A percentile compares a stretch with the other conserved stretches of the same genome.
phyloP scores from a whole-genome alignment of 352 stramenopile species.

The Thraustochytrium sp. region DNA sequence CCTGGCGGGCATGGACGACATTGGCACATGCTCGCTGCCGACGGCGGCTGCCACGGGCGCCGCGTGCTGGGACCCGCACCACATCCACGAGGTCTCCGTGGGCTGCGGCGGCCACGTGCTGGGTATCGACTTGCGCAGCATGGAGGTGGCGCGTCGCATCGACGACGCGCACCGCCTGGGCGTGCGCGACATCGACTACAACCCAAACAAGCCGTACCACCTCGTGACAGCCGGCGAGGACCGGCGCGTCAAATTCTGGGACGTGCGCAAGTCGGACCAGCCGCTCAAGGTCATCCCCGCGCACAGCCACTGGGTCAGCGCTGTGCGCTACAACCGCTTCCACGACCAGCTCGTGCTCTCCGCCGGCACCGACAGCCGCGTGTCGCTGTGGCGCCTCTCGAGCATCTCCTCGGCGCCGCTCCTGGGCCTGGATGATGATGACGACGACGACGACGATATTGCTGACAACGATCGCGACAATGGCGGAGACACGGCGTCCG shows the following conservation, averaged over 20 bases:
- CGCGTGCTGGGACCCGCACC: constrained; percentile 7
- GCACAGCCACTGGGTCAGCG: constrained; percentile 85
- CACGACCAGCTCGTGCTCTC: constrained; percentile 94
- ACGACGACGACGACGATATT: constrained; percentile 54
- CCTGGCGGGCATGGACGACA: constrained; percentile 9
- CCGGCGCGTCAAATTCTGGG: constrained; percentile 94
- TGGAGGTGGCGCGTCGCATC: neutral
- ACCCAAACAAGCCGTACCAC: constrained; percentile 91
- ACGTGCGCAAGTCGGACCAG: constrained; percentile 71
- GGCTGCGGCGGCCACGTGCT: neutral
- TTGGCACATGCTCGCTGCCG: neutral
- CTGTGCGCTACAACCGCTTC: constrained; percentile 91
- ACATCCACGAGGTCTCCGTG: constrained; percentile 14
- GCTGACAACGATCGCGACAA: constrained; percentile 54
- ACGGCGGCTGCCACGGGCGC: neutral
- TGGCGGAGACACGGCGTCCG: constrained; percentile 61
- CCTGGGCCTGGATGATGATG: constrained; percentile 75
- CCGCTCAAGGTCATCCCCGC: constrained; percentile 74
- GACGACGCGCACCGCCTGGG: constrained; percentile 45
- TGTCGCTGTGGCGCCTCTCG: constrained; percentile 91
- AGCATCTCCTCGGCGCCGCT: constrained; percentile 92
- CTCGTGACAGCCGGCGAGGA: constrained; percentile 85
- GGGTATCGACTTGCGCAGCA: constrained; percentile 4
- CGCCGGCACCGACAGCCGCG: constrained; percentile 79
- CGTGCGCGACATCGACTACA: constrained; percentile 87